Base-by-base conservation (phyloP, 2,329 filamentous ascomycete species). In the Plectosphaerella plurivora region DNA sequence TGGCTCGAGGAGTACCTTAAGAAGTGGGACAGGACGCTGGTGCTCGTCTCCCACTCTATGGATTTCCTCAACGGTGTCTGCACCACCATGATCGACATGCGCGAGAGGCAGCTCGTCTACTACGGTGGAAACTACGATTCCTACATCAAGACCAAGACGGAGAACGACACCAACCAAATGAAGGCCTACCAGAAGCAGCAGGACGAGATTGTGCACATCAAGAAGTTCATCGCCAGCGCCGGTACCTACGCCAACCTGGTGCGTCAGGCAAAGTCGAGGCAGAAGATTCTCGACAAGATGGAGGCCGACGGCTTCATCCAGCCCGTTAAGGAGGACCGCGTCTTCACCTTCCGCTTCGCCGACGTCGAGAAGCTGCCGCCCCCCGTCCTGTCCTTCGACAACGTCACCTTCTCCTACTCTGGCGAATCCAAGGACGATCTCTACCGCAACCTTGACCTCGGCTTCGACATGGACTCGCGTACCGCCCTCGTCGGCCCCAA, bases 211-310 rank as follows among this genome's bases (percentile, higher is more conserved):
- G 83, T 86, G 62, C 95, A 99, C 81, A 99, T 99, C 82, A 97
- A 99, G 82, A 97, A 97, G 78, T 99, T 99, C 82, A 99, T 99
- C 71, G 94, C 95, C 67, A 97, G 93, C 57, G 94, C 94, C 53
- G 94, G 95, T 92, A 99, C 94, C 56, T 99, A 99, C 68, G 94
- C 95, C 83, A 99, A 99, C 80, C 82, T 99, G 79, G 94, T 99
- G 69, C 84, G 90, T 72, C 94, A 99, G 77, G 95, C 95, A 74
- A 99, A 99, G 82, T 97, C 94, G 44, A 87, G 94, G 60, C 94
- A 99, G 76, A 99, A 99, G 90, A 97, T 97, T 73, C 82, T 97
- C 61, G 94, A 99, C 83, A 99, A 99, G 87, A 99, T 99, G 94
- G 93, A 97, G 82, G 94, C 95, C 63, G 94, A 99, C 66, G 94